Conservation (phyloP, 768 basidiomycete genomes). For the Collybiopsis luxurians region DNA sequence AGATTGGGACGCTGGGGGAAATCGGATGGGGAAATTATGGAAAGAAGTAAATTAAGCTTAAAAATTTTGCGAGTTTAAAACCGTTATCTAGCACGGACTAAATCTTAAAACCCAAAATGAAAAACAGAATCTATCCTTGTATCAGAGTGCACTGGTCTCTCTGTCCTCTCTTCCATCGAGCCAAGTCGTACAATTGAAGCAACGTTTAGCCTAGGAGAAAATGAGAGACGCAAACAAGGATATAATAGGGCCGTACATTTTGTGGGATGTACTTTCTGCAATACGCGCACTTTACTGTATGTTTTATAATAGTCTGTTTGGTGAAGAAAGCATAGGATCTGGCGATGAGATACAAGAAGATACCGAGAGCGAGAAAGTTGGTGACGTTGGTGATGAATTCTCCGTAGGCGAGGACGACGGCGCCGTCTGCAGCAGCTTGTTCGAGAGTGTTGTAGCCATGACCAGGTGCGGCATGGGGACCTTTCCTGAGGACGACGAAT, state of each 20-base stretch:
- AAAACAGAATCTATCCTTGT: not conserved
- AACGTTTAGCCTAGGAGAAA: conserved; percentile 29
- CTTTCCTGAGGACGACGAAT: conserved; percentile 31
- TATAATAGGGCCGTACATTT: conserved; percentile 25
- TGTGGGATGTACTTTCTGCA: conserved; percentile 41
- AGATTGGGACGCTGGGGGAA: conserved; percentile 71
- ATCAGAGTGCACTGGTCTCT: not conserved
- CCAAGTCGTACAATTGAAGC: conserved; percentile 42
- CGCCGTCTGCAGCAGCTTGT: conserved; percentile 43
- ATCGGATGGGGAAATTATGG: conserved; percentile 87
- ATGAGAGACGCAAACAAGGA: not conserved
- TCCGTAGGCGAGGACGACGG: conserved; percentile 38
- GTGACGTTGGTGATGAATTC: conserved; percentile 34
- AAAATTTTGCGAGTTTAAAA: too few species aligned
- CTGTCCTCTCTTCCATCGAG: conserved; percentile 38
- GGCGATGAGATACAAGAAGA: conserved; percentile 35
- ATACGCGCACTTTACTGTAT: conserved; percentile 36
- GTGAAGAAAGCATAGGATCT: conserved; percentile 32
- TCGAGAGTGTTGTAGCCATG: conserved; percentile 41
- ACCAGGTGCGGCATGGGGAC: not conserved
- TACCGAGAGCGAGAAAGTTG: conserved; percentile 37
- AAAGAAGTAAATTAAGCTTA: conserved; percentile 7
- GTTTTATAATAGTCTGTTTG: conserved; percentile 40
- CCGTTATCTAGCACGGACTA: too few species aligned
- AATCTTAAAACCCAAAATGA: too few species aligned